A percentile compares a stretch with the other conserved stretches of the same genome.
phyloP scores from a whole-genome alignment of 2,329 filamentous ascomycete species.

The Claviceps sp. region DNA sequence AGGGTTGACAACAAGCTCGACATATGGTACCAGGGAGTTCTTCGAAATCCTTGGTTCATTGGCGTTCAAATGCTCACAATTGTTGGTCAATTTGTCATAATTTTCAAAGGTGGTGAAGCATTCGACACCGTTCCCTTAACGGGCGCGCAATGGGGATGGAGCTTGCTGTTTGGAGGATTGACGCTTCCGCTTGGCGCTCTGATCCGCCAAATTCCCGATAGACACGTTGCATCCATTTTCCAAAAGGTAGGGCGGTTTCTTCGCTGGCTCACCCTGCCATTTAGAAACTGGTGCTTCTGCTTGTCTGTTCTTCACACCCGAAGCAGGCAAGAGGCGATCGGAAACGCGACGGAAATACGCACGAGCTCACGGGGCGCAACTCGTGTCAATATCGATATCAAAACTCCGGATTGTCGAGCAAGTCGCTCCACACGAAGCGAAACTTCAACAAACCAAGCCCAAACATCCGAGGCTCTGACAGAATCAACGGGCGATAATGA shows the following conservation, averaged over 20 bases:
- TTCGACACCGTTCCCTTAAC: conserved; percentile 49
- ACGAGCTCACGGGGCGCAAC: conserved; percentile 8
- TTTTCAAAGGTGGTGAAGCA: conserved; percentile 55
- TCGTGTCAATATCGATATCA: not conserved
- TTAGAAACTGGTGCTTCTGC: conserved; percentile 10
- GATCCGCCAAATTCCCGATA: conserved; percentile 28
- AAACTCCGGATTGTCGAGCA: not conserved
- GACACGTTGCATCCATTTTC: conserved; percentile 18
- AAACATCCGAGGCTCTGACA: not conserved
- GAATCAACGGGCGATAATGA: conserved; percentile 2
- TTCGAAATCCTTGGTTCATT: conserved; percentile 65
- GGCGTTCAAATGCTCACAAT: conserved; percentile 53
- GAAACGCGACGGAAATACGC: conserved; percentile 10
- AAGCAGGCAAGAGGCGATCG: conserved; percentile 12
- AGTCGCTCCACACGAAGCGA: conserved; percentile 6
- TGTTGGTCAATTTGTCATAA: conserved; percentile 57
- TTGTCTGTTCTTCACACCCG: conserved; percentile 11
- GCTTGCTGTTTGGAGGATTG: conserved; percentile 51
- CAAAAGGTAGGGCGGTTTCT: conserved; percentile 10
- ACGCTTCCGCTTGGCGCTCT: conserved; percentile 47
- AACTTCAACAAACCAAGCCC: not conserved
- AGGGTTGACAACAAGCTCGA: conserved; percentile 74
- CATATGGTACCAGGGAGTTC: conserved; percentile 61
- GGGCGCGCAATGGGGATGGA: conserved; percentile 57
- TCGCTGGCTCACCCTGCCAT: conserved; percentile 10